Evolutionary conservation across 2,329 filamentous ascomycete genomes (phyloP), one percentile per base, ranked within the genome.

Genomic region (Zymoseptoria crescenta): DNA sequence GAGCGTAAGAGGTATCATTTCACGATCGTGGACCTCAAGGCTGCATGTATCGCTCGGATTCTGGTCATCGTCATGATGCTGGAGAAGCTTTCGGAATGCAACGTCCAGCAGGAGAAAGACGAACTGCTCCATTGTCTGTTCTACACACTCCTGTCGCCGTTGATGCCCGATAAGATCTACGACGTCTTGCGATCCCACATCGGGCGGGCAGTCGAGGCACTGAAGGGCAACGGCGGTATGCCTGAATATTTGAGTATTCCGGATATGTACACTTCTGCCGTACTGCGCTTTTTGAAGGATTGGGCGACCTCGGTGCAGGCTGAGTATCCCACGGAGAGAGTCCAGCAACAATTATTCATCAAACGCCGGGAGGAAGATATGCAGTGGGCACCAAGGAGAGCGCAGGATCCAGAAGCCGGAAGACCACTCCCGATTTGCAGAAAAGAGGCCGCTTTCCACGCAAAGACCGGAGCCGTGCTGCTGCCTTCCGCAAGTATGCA

Each of bases 381-480:
- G 20, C 49, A 51, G 49, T 27, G 24, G 20, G 49, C 20, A 21
- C 49, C 49, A 10, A 10, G 5, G 20, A n/a, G 24, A 16, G 20
- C 20, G 20, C 20, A 13, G 41, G 41, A 54, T 35, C 27, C 28
- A 4, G 20, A 27, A 20, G 27, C 52, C n/a, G 30, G 52, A 27
- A 20, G 21, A 19, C 21, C 20, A 6, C 49, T 51, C 10, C 20
- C 49, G 20, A 52, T 56, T 8, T 59, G 56, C 28, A 54, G 49
- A 20, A 62, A 62, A 35, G 50, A 59, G 49, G 51, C 54, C 24
- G 29, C 29, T 13, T 62, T 62, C 57, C 56, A 62, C 19, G 29
- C 49, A 4, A 59, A 41, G 55, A 63, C n/a, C 60, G 62, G 62
- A 56, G 51, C 1, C 30, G 54, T n/a, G 58, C 58, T 35, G 61